These are phyloP conservation scores for Eimeria brunetti DNA, from an alignment of 169 alveolate species.

Conservation along the genomic window DNA sequence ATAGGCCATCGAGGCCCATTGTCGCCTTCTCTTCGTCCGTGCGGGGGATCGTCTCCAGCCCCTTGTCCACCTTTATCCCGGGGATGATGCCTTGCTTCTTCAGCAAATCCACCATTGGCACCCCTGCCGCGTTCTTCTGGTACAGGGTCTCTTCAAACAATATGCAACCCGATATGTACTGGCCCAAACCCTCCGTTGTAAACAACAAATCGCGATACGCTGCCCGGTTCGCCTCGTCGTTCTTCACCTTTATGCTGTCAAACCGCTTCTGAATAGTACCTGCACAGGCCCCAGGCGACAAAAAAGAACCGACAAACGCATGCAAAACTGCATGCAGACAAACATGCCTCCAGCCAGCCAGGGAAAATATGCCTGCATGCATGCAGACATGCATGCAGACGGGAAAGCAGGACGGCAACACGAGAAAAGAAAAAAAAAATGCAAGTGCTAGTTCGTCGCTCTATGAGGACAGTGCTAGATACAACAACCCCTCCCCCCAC, in stretches of 20 bases:
- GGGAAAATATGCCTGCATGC: not conserved
- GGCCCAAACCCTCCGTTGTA: slow-evolving; percentile 94
- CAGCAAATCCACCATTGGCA: slow-evolving; percentile 92
- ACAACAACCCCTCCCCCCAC: no score
- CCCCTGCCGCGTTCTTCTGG: slow-evolving; percentile 95
- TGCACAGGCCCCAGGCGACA: not conserved
- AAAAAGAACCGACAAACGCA: not conserved
- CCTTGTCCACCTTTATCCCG: slow-evolving; percentile 99
- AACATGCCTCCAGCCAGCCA: not conserved
- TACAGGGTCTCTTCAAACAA: slow-evolving; percentile 98
- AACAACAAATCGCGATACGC: slow-evolving; percentile 97
- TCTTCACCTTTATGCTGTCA: slow-evolving; percentile 94
- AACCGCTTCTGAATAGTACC: slow-evolving; percentile 97
- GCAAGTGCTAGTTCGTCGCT: not conserved
- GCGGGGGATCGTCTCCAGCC: slow-evolving; percentile 94
- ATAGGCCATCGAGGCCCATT: slow-evolving; percentile 98
- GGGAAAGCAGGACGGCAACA: not conserved
- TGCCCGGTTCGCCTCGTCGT: slow-evolving; percentile 97
- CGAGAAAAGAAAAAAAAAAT: not conserved
- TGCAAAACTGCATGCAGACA: not conserved
- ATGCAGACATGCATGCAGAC: not conserved
- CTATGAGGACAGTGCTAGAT: not conserved
- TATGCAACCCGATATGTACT: slow-evolving; percentile 98
- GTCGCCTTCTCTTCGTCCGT: slow-evolving; percentile 93
- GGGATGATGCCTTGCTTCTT: slow-evolving; percentile 96